Conservation (phyloP, 2,329 filamentous ascomycete species). For the Penicillium frequentans region DNA sequence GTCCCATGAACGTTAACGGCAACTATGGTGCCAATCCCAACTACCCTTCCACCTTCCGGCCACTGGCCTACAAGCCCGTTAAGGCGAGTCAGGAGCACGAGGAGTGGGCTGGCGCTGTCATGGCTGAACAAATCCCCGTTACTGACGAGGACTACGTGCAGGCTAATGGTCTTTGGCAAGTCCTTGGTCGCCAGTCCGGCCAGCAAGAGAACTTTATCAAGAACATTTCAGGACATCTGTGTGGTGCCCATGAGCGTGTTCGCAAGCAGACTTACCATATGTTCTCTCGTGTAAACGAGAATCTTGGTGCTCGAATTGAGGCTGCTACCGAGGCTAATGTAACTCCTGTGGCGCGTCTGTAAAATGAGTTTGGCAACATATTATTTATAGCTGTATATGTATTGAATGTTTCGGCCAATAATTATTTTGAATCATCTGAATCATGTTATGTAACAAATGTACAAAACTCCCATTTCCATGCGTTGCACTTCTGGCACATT, state of each 20-base stretch:
- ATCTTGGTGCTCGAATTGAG: slow-evolving; percentile 55
- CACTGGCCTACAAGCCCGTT: slow-evolving; percentile 39
- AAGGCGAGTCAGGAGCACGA: slow-evolving; percentile 46
- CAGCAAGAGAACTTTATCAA: slow-evolving; percentile 63
- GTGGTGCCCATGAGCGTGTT: slow-evolving; percentile 54
- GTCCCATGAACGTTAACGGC: slow-evolving; percentile 65
- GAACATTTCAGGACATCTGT: slow-evolving; percentile 60
- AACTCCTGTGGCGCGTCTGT: slow-evolving; percentile 27
- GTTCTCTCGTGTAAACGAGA: slow-evolving; percentile 58
- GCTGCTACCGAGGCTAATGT: slow-evolving; percentile 51
- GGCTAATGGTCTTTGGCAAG: slow-evolving; percentile 45
- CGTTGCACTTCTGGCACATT: not conserved
- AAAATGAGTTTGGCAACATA: slow-evolving; percentile 3
- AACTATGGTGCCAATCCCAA: slow-evolving; percentile 63
- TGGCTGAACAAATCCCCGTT: slow-evolving; percentile 43
- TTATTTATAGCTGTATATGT: not conserved
- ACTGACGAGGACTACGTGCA: slow-evolving; percentile 48
- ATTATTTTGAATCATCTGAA: not conserved
- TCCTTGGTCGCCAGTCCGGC: slow-evolving; percentile 46
- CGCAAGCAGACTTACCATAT: slow-evolving; percentile 61
- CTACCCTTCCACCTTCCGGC: slow-evolving; percentile 49
- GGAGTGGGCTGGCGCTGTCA: slow-evolving; percentile 43
- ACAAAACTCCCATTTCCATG: not conserved
- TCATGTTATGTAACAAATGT: not conserved
- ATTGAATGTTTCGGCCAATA: not conserved